phyloP scores from a whole-genome alignment of 2,329 filamentous ascomycete species.

The Pseudogymnoascus sp. region DNA sequence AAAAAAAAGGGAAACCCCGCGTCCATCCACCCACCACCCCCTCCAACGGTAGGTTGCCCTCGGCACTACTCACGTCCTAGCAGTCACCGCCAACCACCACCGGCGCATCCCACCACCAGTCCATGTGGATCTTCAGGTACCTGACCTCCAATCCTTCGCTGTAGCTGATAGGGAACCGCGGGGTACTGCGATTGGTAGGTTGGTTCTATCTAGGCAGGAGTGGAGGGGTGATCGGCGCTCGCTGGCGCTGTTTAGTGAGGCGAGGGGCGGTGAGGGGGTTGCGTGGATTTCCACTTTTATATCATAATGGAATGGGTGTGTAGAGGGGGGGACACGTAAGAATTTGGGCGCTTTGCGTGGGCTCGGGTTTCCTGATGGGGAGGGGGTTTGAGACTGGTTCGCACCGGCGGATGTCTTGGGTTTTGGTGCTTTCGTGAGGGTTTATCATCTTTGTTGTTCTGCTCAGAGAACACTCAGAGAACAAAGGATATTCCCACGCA shows the following conservation, averaged over 20 bases:
- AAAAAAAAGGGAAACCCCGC: not conserved
- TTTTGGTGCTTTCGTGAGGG: no score
- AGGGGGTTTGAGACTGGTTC: no score
- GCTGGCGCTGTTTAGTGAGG: not conserved
- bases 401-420: no score
- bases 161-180: not conserved
- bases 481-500: not conserved
- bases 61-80: not conserved
- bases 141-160: not conserved
- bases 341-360: not conserved
- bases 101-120: not conserved
- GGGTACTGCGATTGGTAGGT: not conserved
- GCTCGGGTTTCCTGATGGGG: not conserved
- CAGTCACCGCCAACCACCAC: not conserved
- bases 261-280: not conserved
- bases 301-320: not conserved
- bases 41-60: not conserved
- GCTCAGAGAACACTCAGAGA: not conserved
- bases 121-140: conserved; percentile 9
- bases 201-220: not conserved
- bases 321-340: not conserved
- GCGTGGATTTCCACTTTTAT: conserved; percentile 4
- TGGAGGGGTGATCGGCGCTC: not conserved
- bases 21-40: not conserved
- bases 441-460: not conserved